A percentile compares a stretch with the other conserved stretches of the same genome.
phyloP scores from a whole-genome alignment of 129 eudicot species.

The Centaurea solstitialis region DNA sequence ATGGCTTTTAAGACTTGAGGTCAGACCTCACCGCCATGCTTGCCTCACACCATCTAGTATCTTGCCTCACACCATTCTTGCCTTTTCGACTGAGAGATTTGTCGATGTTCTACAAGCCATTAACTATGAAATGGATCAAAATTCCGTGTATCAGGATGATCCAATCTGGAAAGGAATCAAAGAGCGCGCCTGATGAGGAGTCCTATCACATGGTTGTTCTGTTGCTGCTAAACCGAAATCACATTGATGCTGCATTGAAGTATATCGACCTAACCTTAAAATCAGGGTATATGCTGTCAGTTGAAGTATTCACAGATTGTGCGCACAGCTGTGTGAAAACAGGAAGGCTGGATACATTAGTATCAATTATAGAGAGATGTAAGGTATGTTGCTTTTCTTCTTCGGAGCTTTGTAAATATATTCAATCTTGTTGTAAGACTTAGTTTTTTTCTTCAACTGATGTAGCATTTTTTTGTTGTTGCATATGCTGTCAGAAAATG shows the following conservation, averaged over 20 bases:
- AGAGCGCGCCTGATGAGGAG: constrained; percentile 77
- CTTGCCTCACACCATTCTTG: too few species aligned
- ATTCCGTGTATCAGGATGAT: constrained; percentile 68
- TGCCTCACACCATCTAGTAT: neutral
- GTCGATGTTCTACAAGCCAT: constrained; percentile 4
- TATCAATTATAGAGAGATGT: constrained; percentile 84
- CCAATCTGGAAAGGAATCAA: constrained; percentile 49
- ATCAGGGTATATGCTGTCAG: constrained; percentile 71
- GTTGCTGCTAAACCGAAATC: constrained; percentile 49
- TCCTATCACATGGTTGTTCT: constrained; percentile 68
- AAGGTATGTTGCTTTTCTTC: constrained; percentile 51
- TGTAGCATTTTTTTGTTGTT: constrained; percentile 1
- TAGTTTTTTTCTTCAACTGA: neutral
- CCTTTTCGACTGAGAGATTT: neutral
- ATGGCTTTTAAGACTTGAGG: neutral
- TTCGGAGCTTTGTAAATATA: neutral
- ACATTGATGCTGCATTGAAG: constrained; percentile 69
- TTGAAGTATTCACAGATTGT: constrained; percentile 53
- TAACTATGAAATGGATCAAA: constrained; percentile 20
- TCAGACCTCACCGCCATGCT: neutral
- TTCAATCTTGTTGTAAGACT: neutral
- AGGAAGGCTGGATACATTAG: constrained; percentile 72
- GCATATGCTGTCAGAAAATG: constrained; percentile 57
- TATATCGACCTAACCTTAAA: constrained; percentile 64
- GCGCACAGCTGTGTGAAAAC: constrained; percentile 51